Evolutionary conservation across 2,329 filamentous ascomycete genomes (phyloP).

Genomic region (Fusarium continuum): DNA sequence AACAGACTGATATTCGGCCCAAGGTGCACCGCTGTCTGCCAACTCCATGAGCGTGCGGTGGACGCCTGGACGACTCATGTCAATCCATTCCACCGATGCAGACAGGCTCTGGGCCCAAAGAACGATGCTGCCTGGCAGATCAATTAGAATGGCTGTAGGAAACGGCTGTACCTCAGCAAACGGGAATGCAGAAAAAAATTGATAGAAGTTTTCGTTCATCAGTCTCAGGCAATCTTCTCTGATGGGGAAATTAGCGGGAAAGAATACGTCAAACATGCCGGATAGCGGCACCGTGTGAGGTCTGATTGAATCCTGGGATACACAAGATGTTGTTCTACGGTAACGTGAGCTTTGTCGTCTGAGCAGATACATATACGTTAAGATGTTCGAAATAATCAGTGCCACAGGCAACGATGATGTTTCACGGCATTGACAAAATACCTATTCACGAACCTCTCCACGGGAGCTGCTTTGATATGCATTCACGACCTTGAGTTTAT

Average conservation of each 20-base stretch:
- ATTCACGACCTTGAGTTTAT: neutral
- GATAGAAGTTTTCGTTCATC: neutral
- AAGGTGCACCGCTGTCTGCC: conserved; percentile 18
- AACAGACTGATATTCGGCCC: conserved; percentile 5
- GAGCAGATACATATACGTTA: conserved; percentile 2
- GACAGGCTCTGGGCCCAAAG: conserved; percentile 11
- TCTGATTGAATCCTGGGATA: neutral
- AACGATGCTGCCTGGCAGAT: neutral
- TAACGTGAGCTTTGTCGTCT: neutral
- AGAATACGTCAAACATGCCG: neutral
- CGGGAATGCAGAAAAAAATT: neutral
- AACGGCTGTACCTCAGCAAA: neutral
- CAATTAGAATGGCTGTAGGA: conserved; percentile 10
- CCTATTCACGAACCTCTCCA: neutral
- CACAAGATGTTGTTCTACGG: neutral
- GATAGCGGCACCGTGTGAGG: neutral
- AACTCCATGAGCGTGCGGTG: conserved; percentile 7
- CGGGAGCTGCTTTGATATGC: neutral
- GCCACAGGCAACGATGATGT: neutral
- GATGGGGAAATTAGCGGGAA: neutral
- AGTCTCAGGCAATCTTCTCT: neutral
- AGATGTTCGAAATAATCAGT: neutral
- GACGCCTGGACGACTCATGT: conserved; percentile 8
- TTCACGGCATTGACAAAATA: neutral
- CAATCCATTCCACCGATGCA: neutral